Evolutionary conservation across 176 grass and related monocot genomes (phyloP).

Genomic region (Eragrostis nindensis): DNA sequence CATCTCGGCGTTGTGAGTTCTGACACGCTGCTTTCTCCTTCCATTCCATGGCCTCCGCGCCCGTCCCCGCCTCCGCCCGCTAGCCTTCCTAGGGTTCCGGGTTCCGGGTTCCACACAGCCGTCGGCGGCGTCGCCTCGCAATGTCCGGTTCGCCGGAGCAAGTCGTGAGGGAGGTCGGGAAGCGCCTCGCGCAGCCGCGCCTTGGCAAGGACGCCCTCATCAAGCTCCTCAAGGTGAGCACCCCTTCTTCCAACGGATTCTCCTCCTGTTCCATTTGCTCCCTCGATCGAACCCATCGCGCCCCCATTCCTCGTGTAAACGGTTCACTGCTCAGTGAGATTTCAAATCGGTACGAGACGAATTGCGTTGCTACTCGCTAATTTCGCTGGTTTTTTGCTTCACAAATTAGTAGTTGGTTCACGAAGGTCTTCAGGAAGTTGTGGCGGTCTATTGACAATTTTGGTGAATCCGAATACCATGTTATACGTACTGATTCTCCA

Average conservation of each 20-base stretch:
- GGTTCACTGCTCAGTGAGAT: background rate
- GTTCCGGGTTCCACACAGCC: background rate
- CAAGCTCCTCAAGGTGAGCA: constrained; percentile 85
- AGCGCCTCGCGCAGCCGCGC: constrained; percentile 73
- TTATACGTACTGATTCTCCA: background rate
- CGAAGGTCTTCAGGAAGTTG: background rate
- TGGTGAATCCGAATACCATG: constrained; percentile 1
- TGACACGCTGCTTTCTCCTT: constrained; percentile 1
- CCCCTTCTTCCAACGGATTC: background rate
- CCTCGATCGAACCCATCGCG: background rate
- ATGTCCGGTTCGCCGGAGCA: constrained; percentile 57
- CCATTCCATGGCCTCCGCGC: constrained; percentile 40
- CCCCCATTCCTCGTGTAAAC: background rate
- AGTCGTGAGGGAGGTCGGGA: constrained; percentile 63
- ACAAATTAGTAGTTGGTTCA: background rate
- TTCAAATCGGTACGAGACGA: background rate
- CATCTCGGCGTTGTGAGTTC: background rate
- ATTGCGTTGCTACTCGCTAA: background rate
- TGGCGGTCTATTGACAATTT: background rate
- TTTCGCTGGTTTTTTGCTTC: background rate
- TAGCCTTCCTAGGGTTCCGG: constrained; percentile 49
- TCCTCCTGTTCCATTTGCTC: background rate
- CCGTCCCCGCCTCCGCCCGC: background rate
- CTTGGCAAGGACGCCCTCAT: constrained; percentile 85
- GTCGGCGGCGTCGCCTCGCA: background rate